Evolutionary conservation across 192 early-diverging fungal species (phyloP).

Genomic region (Mortierella claussenii): DNA sequence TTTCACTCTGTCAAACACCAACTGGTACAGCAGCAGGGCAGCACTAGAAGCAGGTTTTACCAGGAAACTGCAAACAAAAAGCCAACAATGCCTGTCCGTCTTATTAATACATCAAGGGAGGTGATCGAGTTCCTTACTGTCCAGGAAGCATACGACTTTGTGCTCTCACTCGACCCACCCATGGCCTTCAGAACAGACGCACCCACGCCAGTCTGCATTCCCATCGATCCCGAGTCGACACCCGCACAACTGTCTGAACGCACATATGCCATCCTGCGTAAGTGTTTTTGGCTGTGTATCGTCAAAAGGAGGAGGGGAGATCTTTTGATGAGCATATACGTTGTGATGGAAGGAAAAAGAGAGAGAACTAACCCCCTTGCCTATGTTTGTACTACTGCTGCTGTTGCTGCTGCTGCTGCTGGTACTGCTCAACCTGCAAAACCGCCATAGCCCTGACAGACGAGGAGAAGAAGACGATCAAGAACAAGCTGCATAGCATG

Average conservation of each 20-base stretch:
- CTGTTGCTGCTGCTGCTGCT: too few species aligned
- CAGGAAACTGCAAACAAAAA: too few species aligned
- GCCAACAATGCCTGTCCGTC: conserved; percentile 49
- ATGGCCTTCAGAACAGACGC: conserved; percentile 53
- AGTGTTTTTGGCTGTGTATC: too few species aligned
- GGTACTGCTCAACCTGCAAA: too few species aligned
- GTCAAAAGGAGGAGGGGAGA: too few species aligned
- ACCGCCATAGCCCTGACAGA: conserved; percentile 40
- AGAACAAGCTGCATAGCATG: conserved; percentile 46
- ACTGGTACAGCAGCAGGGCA: too few species aligned
- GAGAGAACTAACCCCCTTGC: too few species aligned
- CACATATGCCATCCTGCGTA: conserved; percentile 51
- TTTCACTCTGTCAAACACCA: too few species aligned
- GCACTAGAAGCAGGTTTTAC: too few species aligned
- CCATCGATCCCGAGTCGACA: conserved; percentile 49
- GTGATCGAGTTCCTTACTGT: conserved; percentile 38
- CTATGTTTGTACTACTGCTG: too few species aligned
- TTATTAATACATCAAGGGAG: conserved; percentile 45
- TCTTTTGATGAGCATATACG: too few species aligned
- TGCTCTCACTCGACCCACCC: conserved; percentile 42
- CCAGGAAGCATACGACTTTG: conserved; percentile 48
- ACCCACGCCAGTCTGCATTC: conserved; percentile 41
- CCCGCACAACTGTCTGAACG: conserved; percentile 27
- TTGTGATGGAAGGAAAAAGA: too few species aligned
- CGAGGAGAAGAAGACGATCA: conserved; percentile 36